phyloP scores from a whole-genome alignment of 1,284 basidiomycete species.

The Ustilago hordei region DNA sequence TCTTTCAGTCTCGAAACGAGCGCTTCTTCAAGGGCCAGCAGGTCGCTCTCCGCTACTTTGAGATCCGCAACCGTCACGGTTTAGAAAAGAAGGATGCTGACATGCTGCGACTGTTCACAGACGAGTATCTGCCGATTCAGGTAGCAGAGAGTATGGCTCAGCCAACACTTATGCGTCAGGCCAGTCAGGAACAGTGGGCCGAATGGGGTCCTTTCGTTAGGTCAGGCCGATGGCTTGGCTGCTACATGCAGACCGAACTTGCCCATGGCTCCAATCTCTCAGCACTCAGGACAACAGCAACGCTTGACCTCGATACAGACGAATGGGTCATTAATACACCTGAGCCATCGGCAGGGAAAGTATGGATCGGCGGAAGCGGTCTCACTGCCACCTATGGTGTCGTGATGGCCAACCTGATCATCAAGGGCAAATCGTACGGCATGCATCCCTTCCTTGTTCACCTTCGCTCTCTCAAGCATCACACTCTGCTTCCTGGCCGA shows the following conservation, averaged over 20 bases:
- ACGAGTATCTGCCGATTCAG: conserved; percentile 59
- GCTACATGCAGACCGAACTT: conserved; percentile 62
- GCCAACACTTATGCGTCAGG: conserved; percentile 54
- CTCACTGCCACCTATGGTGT: conserved; percentile 58
- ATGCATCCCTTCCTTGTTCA: conserved; percentile 64
- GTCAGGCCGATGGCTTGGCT: conserved; percentile 53
- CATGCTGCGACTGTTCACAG: conserved; percentile 52
- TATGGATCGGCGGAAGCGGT: conserved; percentile 60
- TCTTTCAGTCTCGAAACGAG: conserved; percentile 56
- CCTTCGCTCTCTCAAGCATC: conserved; percentile 51
- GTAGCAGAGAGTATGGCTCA: conserved; percentile 61
- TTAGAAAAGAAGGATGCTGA: conserved; percentile 59
- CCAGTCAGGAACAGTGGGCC: conserved; percentile 53
- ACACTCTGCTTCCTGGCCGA: conserved; percentile 49
- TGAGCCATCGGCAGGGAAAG: conserved; percentile 52
- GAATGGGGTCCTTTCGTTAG: conserved; percentile 51
- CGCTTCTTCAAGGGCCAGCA: conserved; percentile 55
- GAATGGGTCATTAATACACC: conserved; percentile 57
- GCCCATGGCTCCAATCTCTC: conserved; percentile 60
- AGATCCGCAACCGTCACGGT: conserved; percentile 55
- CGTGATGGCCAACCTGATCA: conserved; percentile 58
- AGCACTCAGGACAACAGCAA: conserved; percentile 57
- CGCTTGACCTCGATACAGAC: conserved; percentile 37
- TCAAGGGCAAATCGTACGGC: conserved; percentile 49
- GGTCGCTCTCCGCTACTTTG: conserved; percentile 54